Evolutionary conservation across 2,329 filamentous ascomycete species (phyloP).

Genomic region (Penicillium sp.): DNA sequence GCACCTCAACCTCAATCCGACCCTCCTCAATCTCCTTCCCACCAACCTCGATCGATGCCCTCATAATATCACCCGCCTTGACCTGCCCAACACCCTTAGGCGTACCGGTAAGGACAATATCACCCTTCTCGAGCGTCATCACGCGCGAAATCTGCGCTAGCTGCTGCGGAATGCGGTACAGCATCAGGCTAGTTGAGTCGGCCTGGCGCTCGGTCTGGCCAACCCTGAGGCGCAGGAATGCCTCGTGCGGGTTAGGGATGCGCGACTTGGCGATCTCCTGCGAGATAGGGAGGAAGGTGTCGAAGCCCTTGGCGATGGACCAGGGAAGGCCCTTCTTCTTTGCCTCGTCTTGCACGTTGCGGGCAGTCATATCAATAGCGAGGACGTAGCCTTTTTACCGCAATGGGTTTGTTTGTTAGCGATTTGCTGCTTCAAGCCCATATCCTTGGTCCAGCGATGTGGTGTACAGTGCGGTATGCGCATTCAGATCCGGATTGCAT

Average conservation of each 20-base stretch:
- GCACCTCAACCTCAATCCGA: conserved; percentile 77
- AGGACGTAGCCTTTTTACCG: conserved; percentile 70
- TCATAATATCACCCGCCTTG: conserved; percentile 81
- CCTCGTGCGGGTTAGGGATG: conserved; percentile 84
- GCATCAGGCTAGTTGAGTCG: conserved; percentile 90
- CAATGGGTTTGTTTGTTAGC: background rate
- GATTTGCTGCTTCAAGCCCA: background rate
- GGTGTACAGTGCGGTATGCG: background rate
- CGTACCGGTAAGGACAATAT: conserved; percentile 94
- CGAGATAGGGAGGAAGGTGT: conserved; percentile 91
- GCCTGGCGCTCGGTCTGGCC: conserved; percentile 76
- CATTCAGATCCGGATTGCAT: background rate
- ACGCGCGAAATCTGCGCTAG: conserved; percentile 90
- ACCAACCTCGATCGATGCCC: conserved; percentile 73
- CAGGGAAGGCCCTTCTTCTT: conserved; percentile 97
- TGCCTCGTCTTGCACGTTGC: conserved; percentile 92
- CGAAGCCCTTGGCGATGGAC: conserved; percentile 96
- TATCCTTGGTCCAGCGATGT: background rate
- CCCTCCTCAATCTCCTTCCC: conserved; percentile 84
- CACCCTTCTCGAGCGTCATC: conserved; percentile 89
- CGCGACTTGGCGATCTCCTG: conserved; percentile 74
- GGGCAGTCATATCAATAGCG: conserved; percentile 94
- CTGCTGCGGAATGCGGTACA: conserved; percentile 84
- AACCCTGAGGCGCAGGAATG: conserved; percentile 81
- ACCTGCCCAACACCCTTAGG: conserved; percentile 93